Base-by-base conservation (phyloP, 108 stramenopile species). In the Heterococcus sp. region DNA sequence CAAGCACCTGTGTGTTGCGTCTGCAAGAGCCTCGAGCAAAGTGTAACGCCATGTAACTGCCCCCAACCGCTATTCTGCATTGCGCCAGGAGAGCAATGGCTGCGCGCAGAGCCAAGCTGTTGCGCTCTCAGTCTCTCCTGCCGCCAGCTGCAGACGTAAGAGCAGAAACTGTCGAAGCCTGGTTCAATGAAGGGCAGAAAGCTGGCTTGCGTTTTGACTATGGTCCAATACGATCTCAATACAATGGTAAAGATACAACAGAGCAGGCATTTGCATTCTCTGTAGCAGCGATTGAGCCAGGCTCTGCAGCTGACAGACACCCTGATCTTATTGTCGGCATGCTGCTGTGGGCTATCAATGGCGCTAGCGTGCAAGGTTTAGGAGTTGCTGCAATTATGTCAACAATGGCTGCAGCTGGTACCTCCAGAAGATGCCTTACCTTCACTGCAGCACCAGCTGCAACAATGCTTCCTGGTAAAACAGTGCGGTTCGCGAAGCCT, bases 231-330 rank as follows among this genome's bases (percentile, higher is more conserved):
- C 46, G 46, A 58, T 21, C 46, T 8, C 46, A 8, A 58, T 8
- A 8, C 21, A 21, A 58, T 21, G 14, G 14, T 21, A 58, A 14
- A 21, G 21, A 58, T 8, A 8, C 14, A 21, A 8, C 8, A 58
- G 14, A 58, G 46, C 46, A 58, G 46, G 14, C 46, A 58, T 58
- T 8, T 33, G 75, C 31, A 37, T 11, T 81, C 35, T 38, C 21
- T 29, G 79, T 81, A 2, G 8, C 66, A 21, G 66, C 32, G 14
- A 40, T 81, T 31, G 64, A 29, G 32, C 64, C 39, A 64, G 71
- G 71, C 27, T 81, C 79, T 1, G 33, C 68, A 72, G 71, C 79
- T 30, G 71, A 58, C 26, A 81, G 31, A 40, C 79, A 81, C 36
- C 72, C 72, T 14, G 63, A 72, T 3, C 38, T 70, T 27, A 29